Percentiles rank a stretch among this genome's conserved stretches.
Evolutionary conservation across 129 eudicot species (phyloP).

Genomic region (Artemisia argyi): DNA sequence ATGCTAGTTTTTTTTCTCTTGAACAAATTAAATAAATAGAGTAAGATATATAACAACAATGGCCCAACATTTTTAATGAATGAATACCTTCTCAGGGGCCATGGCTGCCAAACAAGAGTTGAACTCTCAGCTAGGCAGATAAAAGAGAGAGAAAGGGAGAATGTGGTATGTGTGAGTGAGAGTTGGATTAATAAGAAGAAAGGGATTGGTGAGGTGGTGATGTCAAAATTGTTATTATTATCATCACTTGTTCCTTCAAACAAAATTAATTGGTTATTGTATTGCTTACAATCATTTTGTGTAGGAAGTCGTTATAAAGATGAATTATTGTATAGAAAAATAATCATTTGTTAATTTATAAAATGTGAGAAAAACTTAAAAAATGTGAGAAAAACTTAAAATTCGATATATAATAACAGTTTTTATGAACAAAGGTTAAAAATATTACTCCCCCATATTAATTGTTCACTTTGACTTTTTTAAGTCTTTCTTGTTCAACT

Average conservation of each 20-base stretch:
- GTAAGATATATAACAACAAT: constrained; percentile 3
- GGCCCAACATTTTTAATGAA: neutral
- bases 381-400: too few species aligned
- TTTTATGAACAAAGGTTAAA: too few species aligned
- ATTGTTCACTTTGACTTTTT: too few species aligned
- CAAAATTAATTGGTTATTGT: too few species aligned
- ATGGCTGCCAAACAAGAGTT: constrained; percentile 17
- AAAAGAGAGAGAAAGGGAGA: constrained; percentile 19
- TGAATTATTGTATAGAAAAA: too few species aligned
- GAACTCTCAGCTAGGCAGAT: neutral
- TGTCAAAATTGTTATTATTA: constrained; percentile 12
- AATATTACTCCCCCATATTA: too few species aligned
- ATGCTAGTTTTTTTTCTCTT: neutral
- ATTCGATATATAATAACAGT: too few species aligned
- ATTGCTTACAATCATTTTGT: too few species aligned
- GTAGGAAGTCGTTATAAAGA: too few species aligned
- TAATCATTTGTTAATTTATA: too few species aligned
- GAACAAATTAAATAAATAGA: neutral
- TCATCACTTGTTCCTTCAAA: neutral
- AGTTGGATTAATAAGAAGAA: constrained; percentile 29
- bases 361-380: too few species aligned
- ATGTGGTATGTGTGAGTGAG: constrained; percentile 26
- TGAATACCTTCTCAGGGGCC: constrained; percentile 42
- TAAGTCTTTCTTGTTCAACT: too few species aligned
- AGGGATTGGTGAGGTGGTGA: constrained; percentile 15